Evolutionary conservation across 306 rosid genomes (phyloP).

Genomic region (Casuarina glauca): DNA sequence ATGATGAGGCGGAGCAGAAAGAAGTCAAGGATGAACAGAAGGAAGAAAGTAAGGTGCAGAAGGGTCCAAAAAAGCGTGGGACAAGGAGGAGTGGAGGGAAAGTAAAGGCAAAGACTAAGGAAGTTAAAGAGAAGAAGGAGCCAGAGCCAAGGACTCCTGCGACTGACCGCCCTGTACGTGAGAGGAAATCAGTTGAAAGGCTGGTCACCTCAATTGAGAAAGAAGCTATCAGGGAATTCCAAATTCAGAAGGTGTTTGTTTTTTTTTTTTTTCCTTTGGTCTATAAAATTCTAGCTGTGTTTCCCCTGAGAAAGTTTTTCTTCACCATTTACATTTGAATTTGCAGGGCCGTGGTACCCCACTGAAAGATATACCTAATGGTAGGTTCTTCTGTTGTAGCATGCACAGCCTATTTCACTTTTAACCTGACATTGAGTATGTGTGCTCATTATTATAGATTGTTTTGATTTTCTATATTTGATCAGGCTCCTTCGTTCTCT

Average conservation of each 20-base stretch:
- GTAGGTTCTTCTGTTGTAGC: conserved; percentile 46
- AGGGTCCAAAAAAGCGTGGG: conserved; percentile 48
- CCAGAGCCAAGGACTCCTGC: conserved; percentile 75
- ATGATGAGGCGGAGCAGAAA: too few species aligned
- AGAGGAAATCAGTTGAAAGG: conserved; percentile 95
- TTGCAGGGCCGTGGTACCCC: conserved; percentile 90
- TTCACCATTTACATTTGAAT: conserved; percentile 32
- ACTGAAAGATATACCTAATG: conserved; percentile 93
- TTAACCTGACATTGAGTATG: neutral
- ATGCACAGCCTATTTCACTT: neutral
- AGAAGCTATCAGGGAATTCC: conserved; percentile 71
- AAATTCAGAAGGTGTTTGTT: conserved; percentile 70
- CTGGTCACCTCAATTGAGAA: conserved; percentile 83
- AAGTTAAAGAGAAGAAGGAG: conserved; percentile 36
- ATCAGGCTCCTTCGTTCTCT: neutral
- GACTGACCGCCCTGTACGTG: conserved; percentile 87
- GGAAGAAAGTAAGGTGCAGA: conserved; percentile 41
- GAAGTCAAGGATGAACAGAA: conserved; percentile 29
- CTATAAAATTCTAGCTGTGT: conserved; percentile 6
- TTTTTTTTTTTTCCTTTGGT: conserved; percentile 11
- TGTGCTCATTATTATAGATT: neutral
- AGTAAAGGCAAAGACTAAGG: conserved; percentile 47
- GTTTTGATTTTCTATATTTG: neutral
- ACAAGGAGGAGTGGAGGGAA: conserved; percentile 46
- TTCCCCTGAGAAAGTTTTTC: conserved; percentile 19